Evolutionary conservation across 108 stramenopile species (phyloP), one percentile per base, ranked within the genome.

Genomic region (Skeletonema costatum): DNA sequence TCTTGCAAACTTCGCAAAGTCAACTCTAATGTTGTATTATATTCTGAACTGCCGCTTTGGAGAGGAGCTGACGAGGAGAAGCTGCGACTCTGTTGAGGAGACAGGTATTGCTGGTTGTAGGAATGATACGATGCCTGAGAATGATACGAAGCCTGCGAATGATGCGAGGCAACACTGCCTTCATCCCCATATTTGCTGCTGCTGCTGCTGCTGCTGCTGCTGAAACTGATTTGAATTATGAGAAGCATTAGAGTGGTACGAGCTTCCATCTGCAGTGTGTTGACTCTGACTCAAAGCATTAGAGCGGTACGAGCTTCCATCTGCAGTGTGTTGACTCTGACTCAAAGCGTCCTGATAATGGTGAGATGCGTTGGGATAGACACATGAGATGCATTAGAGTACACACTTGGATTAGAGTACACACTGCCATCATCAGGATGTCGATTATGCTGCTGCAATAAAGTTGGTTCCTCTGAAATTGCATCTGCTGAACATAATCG

Each of bases 91-190:
- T 64, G 62, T 70, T 48, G 36, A 4, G 48, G 64, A n/a, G 39
- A 17, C 8, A 46, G 13, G 33, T 5, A 53, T 38, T 74, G 42
- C 25, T 60, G 58, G 59, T 17, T 32, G 66, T 68, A 53, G 60
- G 72, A 80, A 25, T 80, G 79, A 80, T 60, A 73, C 30, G 79
- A 74, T 39, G 50, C 67, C n/a, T 76, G 75, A 9, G 76, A 77
- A 32, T 68, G 67, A 48, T 46, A 21, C 7, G 78, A 69, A 17
- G 66, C 39, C 25, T 75, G 74, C 21, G 74, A 75, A 35, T 70
- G 73, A 50, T 56, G 53, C 9, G 53, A 56, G 21, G 53, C 21
- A 25, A 79, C 71, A 30, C 71, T 79, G 25, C 71, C 71, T 39
- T 70, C 60, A 74, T 80, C 79, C 19, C 39, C 66, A 50, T 68